Evolutionary conservation across 345 rosid species (phyloP), one percentile per base, ranked within the genome.

Genomic region (Brassica carinata): DNA sequence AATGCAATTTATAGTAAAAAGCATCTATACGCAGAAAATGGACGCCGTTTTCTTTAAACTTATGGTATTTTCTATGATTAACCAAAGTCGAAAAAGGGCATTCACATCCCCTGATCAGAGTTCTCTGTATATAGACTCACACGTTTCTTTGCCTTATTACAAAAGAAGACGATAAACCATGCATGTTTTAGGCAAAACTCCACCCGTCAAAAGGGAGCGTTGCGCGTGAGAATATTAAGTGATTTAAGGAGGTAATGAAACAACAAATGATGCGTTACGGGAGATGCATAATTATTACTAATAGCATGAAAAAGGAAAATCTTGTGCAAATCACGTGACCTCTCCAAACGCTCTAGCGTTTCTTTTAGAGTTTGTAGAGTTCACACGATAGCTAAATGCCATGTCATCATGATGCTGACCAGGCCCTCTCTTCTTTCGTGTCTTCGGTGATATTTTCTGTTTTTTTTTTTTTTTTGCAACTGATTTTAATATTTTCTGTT

Each of bases 271-370:
- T 73, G 69, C 82, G 82, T 79, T 79, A 79, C 78, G 63, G 29
- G 69, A 73, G 82, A 73, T 10, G 17, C 15, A 57, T 73, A 67
- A 51, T 67, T 65, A 78, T 14, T 5, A 76, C 62, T 55, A 48
- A 8, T 4, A 38, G 61, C 1, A 57, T 58, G 69, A 40, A 57
- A 58, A 53, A 57, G 26, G 63, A 18, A 59, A 62, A 74, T 0
- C 1, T 69, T 58, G 71, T 80, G 76, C 79, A 17, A 29, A 64
- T 69, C 83, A 80, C 79, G 83, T 80, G 83, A 80, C 79, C 40
- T 74, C 66, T 68, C 63, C 19, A 53, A 64, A 23, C 71, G 64
- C 71, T 64, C 5, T 15, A 53, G 65, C 57, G 58, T n/a, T 43
- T 73, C 82, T 73, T 66, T 6, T 43, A 67, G 73, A 73, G 78